Conservation (phyloP, 2,329 filamentous ascomycete species). For the Colletotrichum sp. region DNA sequence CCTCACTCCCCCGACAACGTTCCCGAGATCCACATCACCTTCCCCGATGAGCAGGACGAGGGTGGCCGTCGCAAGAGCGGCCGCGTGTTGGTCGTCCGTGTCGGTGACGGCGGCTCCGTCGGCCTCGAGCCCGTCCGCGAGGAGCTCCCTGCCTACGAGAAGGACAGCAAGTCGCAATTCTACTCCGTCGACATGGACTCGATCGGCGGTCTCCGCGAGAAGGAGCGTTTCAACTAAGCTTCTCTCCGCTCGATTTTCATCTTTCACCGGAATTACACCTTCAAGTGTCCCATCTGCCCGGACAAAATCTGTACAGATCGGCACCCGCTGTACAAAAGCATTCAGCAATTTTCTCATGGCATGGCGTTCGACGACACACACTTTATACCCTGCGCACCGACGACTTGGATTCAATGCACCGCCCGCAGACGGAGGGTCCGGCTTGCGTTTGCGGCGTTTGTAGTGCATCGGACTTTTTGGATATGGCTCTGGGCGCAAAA, state of each 20-base stretch:
- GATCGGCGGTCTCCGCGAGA: conserved; percentile 94
- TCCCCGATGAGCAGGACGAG: conserved; percentile 93
- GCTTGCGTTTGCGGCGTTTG: conserved; percentile 5
- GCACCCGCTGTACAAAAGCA: conserved; percentile 18
- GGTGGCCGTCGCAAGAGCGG: conserved; percentile 82
- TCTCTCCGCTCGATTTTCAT: not conserved
- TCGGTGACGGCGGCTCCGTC: conserved; percentile 84
- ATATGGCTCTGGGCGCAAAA: conserved; percentile 15
- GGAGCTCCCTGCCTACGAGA: conserved; percentile 86
- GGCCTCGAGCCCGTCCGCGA: conserved; percentile 87
- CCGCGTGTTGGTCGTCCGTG: conserved; percentile 87
- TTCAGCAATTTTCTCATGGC: conserved; percentile 18
- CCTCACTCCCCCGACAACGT: conserved; percentile 82
- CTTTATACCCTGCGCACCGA: conserved; percentile 24
- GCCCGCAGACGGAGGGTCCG: not conserved
- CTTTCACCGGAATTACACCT: not conserved
- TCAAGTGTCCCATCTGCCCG: conserved; percentile 7
- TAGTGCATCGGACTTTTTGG: conserved; percentile 8
- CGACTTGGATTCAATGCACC: conserved; percentile 10
- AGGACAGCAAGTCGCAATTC: conserved; percentile 79
- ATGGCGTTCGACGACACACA: conserved; percentile 23
- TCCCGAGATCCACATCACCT: conserved; percentile 97
- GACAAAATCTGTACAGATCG: conserved; percentile 17
- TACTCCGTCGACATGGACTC: conserved; percentile 94
- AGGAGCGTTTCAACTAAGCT: conserved; percentile 56